Conservation (phyloP, 352 stramenopile species). For the Pythium periplocum region DNA sequence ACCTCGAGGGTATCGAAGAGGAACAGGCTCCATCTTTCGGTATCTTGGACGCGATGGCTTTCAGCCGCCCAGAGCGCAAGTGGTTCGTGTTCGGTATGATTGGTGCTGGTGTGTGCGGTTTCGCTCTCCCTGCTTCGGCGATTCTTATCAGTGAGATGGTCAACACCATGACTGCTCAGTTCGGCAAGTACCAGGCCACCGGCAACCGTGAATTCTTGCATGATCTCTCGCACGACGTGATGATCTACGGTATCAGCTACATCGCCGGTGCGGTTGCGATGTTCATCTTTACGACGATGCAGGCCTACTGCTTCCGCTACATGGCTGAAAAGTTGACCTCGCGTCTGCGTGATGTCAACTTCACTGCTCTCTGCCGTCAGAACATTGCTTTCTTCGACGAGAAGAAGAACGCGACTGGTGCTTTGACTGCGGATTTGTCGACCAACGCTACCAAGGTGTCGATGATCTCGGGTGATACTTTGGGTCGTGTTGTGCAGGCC, state of each 20-base stretch:
- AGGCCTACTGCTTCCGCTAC: slow-evolving; percentile 20
- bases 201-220: slow-evolving; percentile 9
- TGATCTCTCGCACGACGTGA: slow-evolving; percentile 16
- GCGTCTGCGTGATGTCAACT: slow-evolving; percentile 23
- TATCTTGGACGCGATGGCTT: too few species aligned
- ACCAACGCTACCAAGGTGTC: slow-evolving; percentile 31
- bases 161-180: slow-evolving; percentile 18
- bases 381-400: slow-evolving; percentile 30
- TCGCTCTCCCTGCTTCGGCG: slow-evolving; percentile 7
- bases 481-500: slow-evolving; percentile 23
- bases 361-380: slow-evolving; percentile 21
- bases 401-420: slow-evolving; percentile 14
- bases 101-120: too few species aligned
- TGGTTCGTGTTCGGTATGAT: slow-evolving; percentile 13
- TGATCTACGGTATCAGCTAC: slow-evolving; percentile 20
- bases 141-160: slow-evolving; percentile 16
- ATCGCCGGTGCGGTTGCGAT: slow-evolving; percentile 16
- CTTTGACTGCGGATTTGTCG: slow-evolving; percentile 21
- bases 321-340: slow-evolving; percentile 25
- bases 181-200: slow-evolving; percentile 8
- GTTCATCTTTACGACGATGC: slow-evolving; percentile 12
- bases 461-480: slow-evolving; percentile 22
- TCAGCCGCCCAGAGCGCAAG: slow-evolving; percentile 14
- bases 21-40: slow-evolving; percentile 1
- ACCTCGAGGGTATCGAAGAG: slow-evolving; percentile 19